Base-by-base conservation (phyloP, 768 basidiomycete genomes). In the Mycena chlorophos region DNA sequence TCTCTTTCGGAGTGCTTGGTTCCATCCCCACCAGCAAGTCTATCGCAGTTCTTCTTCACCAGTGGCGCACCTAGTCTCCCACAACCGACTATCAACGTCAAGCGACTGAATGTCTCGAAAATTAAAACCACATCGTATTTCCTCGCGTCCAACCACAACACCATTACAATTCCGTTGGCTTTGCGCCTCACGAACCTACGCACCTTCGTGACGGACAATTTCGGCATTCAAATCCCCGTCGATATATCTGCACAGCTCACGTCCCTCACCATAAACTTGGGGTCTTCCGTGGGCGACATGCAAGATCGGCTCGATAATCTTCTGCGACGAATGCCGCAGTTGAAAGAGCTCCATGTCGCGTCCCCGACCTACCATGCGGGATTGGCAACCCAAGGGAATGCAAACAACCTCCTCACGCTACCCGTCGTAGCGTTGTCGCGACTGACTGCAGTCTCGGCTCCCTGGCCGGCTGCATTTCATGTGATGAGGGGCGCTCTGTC, bases 241-340 rank as follows among this genome's bases (percentile, higher is more conserved):
- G 23, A 30, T 4, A 25, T 27, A 26, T 45, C 52, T 20, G 52
- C 48, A 5, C 39, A 31, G 5, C 48, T 58, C 52, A 30, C 49
- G 4, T 54, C 57, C 23, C 48, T 58, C 27, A 51, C 34, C 34
- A 6, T 58, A 34, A 16, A n/a, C 3, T 49, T 58, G 20, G 8
- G 2, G 23, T 27, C 34, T 20, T 10, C 17, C 20, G 3, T 25
- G 5, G 38, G 49, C 28, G 57, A 58, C 57, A 55, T 58, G 17
- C 57, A 58, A 37, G 29, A 42, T 25, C 49, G 53, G 16, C 52
- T 58, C 49, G 53, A 39, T 30, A n/a, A 14, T 20, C 19, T 58
- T 16, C 43, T 58, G 17, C 40, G 26, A 3, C 57, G 49, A 29
- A 51, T 51, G 43, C 53, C 57, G 6, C 17, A 23, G 2, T 49